Conservation (phyloP, 2,329 filamentous ascomycete species). For the Trichoderma hamatum region DNA sequence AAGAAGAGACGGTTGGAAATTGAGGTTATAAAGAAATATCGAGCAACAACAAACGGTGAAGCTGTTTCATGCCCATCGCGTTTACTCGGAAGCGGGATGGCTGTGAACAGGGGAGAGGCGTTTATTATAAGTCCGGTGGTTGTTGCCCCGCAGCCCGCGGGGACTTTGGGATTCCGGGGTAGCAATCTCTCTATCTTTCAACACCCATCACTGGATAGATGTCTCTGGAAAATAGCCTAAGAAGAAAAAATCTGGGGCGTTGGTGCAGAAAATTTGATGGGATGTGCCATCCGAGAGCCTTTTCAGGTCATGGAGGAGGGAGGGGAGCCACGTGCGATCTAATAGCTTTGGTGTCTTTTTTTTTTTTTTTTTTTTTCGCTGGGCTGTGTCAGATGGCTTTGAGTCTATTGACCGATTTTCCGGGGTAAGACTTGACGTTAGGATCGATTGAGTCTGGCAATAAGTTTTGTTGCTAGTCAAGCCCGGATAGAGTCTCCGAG, state of each 20-base stretch:
- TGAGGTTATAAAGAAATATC: neutral
- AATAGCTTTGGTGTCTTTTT: neutral
- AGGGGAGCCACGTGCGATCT: constrained; percentile 5
- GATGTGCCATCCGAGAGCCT: constrained; percentile 14
- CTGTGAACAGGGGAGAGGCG: neutral
- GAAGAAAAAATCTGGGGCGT: neutral
- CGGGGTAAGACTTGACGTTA: neutral
- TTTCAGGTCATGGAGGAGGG: neutral
- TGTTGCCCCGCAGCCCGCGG: constrained; percentile 18
- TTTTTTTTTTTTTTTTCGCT: neutral
- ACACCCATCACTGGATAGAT: neutral
- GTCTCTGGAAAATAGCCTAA: neutral
- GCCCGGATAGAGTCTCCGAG: constrained; percentile 7
- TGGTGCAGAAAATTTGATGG: neutral
- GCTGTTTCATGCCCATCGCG: constrained; percentile 6
- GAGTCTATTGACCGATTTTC: constrained; percentile 2
- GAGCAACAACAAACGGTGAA: constrained; percentile 14
- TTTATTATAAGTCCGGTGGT: constrained; percentile 1
- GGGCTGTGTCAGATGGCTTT: neutral
- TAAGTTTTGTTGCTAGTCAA: neutral
- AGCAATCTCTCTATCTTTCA: neutral
- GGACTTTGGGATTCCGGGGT: constrained; percentile 20
- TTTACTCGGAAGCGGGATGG: neutral
- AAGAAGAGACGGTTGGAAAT: neutral
- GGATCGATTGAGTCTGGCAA: constrained; percentile 4